phyloP scores from a whole-genome alignment of 345 rosid species.

The Toxicodendron radicans region DNA sequence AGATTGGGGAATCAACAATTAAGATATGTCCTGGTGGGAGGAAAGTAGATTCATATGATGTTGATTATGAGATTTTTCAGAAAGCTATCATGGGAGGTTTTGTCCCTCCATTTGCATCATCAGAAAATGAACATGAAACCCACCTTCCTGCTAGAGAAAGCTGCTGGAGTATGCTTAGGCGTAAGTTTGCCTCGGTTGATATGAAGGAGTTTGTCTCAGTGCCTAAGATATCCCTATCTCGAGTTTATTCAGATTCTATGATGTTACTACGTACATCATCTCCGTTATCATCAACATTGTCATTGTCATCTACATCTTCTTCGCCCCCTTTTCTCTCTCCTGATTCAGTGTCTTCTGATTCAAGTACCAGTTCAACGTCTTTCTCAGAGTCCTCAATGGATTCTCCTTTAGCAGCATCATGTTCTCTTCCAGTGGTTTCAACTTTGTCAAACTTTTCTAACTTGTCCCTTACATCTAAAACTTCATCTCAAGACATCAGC shows the following conservation, averaged over 20 bases:
- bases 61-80: constrained; percentile 87
- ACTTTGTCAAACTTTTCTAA: constrained; percentile 64
- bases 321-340: constrained; percentile 80
- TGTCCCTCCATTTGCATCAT: constrained; percentile 82
- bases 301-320: constrained; percentile 54
- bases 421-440: constrained; percentile 54
- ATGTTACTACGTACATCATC: constrained; percentile 74
- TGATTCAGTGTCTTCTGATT: constrained; percentile 69
- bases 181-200: constrained; percentile 73
- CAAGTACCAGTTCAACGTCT: constrained; percentile 58
- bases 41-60: constrained; percentile 69
- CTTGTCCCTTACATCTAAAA: constrained; percentile 52
- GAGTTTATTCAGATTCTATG: constrained; percentile 95
- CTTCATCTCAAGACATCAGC: constrained; percentile 36
- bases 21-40: constrained; percentile 62
- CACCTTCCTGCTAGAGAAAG: constrained; percentile 94
- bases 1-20: constrained; percentile 32
- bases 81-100: constrained; percentile 92
- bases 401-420: constrained; percentile 67
- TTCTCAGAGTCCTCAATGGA: constrained; percentile 62
- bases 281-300: constrained; percentile 48
- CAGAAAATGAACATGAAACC: constrained; percentile 84
- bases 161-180: constrained; percentile 84
- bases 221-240: constrained; percentile 66
- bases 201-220: constrained; percentile 71